Conservation (phyloP, 2,329 filamentous ascomycete genomes). For the Pochonia chlamydosporia region DNA sequence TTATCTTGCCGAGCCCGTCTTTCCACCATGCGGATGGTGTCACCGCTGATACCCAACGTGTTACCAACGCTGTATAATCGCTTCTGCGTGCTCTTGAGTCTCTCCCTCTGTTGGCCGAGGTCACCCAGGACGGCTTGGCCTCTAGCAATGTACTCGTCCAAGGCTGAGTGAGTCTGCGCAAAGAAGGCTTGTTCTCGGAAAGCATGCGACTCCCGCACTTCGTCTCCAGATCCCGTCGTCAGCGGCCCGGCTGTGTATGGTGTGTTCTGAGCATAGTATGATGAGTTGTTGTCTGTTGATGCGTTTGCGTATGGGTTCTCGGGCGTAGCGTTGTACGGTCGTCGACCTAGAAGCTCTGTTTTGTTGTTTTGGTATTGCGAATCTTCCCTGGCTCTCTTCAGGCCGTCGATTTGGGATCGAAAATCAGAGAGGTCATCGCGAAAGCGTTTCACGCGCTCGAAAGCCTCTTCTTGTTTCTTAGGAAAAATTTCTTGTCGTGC, state of each 20-base stretch:
- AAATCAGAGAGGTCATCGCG: constrained; percentile 76
- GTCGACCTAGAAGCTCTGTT: constrained; percentile 75
- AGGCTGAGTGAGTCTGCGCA: constrained; percentile 68
- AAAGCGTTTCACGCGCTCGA: constrained; percentile 81
- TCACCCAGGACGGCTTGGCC: constrained; percentile 88
- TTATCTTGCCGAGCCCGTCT: constrained; percentile 89
- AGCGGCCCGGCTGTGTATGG: constrained; percentile 25
- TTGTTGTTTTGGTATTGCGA: constrained; percentile 60
- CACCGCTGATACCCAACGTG: constrained; percentile 85
- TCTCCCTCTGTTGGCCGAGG: constrained; percentile 82
- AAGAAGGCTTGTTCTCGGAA: constrained; percentile 89
- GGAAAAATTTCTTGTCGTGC: constrained; percentile 85
- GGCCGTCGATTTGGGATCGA: constrained; percentile 66
- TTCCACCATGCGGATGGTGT: constrained; percentile 97
- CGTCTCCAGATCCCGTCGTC: constrained; percentile 49
- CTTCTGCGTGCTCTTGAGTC: constrained; percentile 91
- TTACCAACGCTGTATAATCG: constrained; percentile 89
- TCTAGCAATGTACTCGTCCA: constrained; percentile 91
- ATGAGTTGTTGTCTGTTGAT: constrained; percentile 22
- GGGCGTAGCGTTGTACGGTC: constrained; percentile 73
- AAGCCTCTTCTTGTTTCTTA: constrained; percentile 86
- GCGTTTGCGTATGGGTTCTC: constrained; percentile 85
- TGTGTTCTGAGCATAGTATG: constrained; percentile 36
- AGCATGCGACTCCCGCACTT: constrained; percentile 72
- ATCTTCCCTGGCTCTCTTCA: constrained; percentile 76